Percentiles rank a stretch among this genome's conserved stretches.
Evolutionary conservation across 495 filamentous ascomycete genomes (phyloP).

Genomic region (Tuber aestivum): DNA sequence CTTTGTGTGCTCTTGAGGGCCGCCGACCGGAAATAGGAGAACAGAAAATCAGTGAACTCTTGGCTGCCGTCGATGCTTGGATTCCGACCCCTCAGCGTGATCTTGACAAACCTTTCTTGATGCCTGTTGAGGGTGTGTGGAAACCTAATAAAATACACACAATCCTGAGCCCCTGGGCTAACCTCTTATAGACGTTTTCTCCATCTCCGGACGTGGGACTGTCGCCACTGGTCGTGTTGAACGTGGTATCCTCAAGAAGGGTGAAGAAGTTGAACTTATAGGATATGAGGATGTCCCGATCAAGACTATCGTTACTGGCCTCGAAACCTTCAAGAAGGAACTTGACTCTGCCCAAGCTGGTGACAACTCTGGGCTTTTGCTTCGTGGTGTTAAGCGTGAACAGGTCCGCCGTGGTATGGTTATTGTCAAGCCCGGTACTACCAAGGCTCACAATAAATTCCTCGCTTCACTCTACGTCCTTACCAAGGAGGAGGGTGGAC

Average conservation of each 20-base stretch:
- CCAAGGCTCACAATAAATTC: slow-evolving; percentile 82
- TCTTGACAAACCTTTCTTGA: slow-evolving; percentile 94
- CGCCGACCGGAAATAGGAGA: slow-evolving; percentile 80
- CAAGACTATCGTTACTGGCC: slow-evolving; percentile 98
- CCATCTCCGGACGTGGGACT: slow-evolving; percentile 93
- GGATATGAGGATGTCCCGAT: slow-evolving; percentile 70
- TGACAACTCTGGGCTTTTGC: slow-evolving; percentile 96
- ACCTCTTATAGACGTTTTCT: slow-evolving; percentile 69
- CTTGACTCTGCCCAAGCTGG: slow-evolving; percentile 89
- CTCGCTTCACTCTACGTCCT: slow-evolving; percentile 92
- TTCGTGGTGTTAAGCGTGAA: slow-evolving; percentile 90
- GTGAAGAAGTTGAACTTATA: slow-evolving; percentile 85
- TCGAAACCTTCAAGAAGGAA: slow-evolving; percentile 99
- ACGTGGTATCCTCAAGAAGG: slow-evolving; percentile 86
- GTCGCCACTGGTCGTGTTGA: slow-evolving; percentile 95
- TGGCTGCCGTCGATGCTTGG: slow-evolving; percentile 88
- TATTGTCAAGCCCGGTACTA: slow-evolving; percentile 66
- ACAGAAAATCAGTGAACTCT: slow-evolving; percentile 76
- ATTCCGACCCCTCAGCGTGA: slow-evolving; percentile 89
- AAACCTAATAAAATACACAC: background rate
- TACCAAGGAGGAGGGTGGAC: slow-evolving; percentile 93
- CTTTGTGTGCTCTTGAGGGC: slow-evolving; percentile 87
- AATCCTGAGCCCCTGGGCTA: background rate
- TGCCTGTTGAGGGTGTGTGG: slow-evolving; percentile 68
- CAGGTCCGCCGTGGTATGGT: slow-evolving; percentile 94